Base-by-base conservation (phyloP, 805 yeast genomes). In the Ogataea pini region DNA sequence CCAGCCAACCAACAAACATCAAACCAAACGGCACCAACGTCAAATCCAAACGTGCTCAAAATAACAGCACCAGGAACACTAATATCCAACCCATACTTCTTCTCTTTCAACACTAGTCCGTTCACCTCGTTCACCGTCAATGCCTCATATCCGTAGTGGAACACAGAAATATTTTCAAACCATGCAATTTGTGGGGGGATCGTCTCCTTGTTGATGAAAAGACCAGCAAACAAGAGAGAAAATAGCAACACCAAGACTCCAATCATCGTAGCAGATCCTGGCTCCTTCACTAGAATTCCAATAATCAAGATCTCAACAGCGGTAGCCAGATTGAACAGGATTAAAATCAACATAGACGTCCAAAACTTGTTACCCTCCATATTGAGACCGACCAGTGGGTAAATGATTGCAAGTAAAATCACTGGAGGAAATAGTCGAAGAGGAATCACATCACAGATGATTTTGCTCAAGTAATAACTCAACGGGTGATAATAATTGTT, bases 41-140 rank as follows among this genome's bases (percentile, higher is more conserved):
- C 79, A 66, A 94, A 94, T 0, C 99, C 99, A 72, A 94, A 94
- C 0, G 98, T 89, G 57, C 96, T 87, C 57, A 94, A 75, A 47
- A 94, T 94, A 1, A 96, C 95, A 2, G 99, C 98, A 9, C 99
- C 99, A 0, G 99, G 99, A 13, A 94, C 95, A 67, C 90, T 96
- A 58, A 94, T 92, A 38, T 91, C 86, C 36, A 94, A 76, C 0
- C 99, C 99, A 61, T 85, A 92, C 68, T 94, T 94, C 63, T 82
- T 84, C 64, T 94, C 99, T 54, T 80, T 82, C 58, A 94, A 74
- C 12, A 89, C 83, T 63, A 94, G 75, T 29, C 89, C 87, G 60
- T 85, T 86, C 8, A 92, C 98, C 64, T 94, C 99, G 66, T 94
- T 94, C 47, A 94, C 91, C 3, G 90, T 77, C 55, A 94, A 72